These are phyloP conservation scores for Onygena corvina DNA, from an alignment of 2,329 filamentous ascomycete genomes.

Conservation along the genomic window DNA sequence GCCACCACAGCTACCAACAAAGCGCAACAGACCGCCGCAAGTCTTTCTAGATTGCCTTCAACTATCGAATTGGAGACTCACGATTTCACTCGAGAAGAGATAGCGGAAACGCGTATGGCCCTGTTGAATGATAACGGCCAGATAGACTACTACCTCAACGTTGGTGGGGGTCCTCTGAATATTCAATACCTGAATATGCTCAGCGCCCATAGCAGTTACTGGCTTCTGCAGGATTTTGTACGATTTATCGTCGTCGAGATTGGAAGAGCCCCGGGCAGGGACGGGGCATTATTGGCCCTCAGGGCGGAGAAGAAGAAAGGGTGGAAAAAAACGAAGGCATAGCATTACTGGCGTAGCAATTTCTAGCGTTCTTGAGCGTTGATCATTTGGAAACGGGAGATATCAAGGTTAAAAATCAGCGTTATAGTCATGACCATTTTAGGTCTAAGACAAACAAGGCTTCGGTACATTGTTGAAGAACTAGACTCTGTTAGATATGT, in stretches of 20 bases:
- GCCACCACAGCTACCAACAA: constrained; percentile 46
- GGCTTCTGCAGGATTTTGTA: constrained; percentile 78
- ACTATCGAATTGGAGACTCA: constrained; percentile 91
- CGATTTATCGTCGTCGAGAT: constrained; percentile 80
- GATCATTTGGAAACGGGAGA: neutral
- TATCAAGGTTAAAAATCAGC: too few relatives aligned
- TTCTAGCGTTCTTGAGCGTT: neutral
- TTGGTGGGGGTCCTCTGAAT: constrained; percentile 74
- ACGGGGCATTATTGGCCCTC: constrained; percentile 43
- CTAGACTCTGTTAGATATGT: neutral
- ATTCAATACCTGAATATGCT: constrained; percentile 97
- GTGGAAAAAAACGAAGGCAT: constrained; percentile 34
- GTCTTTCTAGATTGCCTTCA: constrained; percentile 46
- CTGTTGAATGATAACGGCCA: constrained; percentile 93
- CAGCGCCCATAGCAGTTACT: constrained; percentile 88
- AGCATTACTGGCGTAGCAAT: neutral
- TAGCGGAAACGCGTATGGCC: constrained; percentile 77
- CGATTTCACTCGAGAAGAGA: constrained; percentile 82
- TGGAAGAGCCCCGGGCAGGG: constrained; percentile 58
- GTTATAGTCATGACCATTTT: too few relatives aligned
- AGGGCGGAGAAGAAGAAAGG: constrained; percentile 42
- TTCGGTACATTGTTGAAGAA: too few relatives aligned
- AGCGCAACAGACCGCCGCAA: constrained; percentile 44
- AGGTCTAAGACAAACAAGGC: neutral
- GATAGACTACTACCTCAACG: constrained; percentile 77